phyloP scores from a whole-genome alignment of 1,284 basidiomycete genomes.

The Sphaerobolus stellatus region DNA sequence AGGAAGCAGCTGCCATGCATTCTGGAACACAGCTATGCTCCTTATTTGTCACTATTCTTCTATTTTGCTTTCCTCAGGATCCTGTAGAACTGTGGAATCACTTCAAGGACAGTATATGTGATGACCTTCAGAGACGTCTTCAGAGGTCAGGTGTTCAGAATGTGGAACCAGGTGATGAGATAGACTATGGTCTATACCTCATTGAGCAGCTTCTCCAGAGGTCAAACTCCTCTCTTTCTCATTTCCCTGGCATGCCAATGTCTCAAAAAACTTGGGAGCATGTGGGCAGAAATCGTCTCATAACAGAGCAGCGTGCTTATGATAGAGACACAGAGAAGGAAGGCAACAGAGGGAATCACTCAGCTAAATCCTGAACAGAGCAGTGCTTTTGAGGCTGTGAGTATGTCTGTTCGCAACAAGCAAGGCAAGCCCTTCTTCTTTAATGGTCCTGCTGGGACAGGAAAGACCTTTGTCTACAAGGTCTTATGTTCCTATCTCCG shows the following conservation, averaged over 20 bases:
- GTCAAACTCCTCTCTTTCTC: constrained; percentile 21
- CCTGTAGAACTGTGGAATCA: constrained; percentile 38
- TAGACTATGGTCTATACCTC: constrained; percentile 43
- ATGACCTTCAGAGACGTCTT: constrained; percentile 34
- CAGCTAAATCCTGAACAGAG: constrained; percentile 40
- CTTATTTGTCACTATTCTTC: constrained; percentile 42
- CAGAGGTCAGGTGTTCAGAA: constrained; percentile 11
- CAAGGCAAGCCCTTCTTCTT: constrained; percentile 40
- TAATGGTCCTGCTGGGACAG: constrained; percentile 45
- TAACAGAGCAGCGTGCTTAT: constrained; percentile 40
- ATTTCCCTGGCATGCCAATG: constrained; percentile 35
- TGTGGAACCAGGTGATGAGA: constrained; percentile 31
- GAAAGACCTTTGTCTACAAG: constrained; percentile 50
- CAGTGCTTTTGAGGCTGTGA: constrained; percentile 32
- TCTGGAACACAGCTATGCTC: constrained; percentile 37
- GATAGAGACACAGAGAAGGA: constrained; percentile 19
- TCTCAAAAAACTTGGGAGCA: constrained; percentile 28
- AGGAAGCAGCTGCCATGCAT: constrained; percentile 42
- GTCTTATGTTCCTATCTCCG: constrained; percentile 35
- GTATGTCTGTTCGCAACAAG: constrained; percentile 28
- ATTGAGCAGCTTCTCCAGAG: constrained; percentile 31
- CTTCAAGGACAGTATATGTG: constrained; percentile 38
- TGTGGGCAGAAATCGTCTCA: constrained; percentile 30
- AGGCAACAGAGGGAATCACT: constrained; percentile 16
- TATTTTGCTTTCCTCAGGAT: constrained; percentile 31